Evolutionary conservation across 441 rosid species (phyloP), one percentile per base, ranked within the genome.

Genomic region (Eugenia klotzschiana): DNA sequence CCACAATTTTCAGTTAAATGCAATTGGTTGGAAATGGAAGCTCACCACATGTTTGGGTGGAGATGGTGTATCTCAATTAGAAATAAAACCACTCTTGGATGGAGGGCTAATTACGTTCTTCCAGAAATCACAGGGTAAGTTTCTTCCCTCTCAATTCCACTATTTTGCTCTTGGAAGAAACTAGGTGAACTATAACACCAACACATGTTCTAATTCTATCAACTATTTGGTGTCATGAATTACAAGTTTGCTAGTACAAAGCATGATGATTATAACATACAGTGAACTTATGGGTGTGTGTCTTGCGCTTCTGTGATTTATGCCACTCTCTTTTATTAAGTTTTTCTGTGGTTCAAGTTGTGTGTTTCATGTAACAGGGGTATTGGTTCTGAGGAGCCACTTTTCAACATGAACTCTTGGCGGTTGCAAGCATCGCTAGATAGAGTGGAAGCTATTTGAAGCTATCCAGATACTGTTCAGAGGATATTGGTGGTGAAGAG

Each of bases 21-120:
- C 98, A 74, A 93, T 90, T 82, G 94, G 94, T 51, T 95, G 98
- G 98, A 92, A 95, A 87, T 96, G 98, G 97, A 96, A 94, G 83
- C 97, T 96, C 81, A 92, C 92, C 7, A 88, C 99, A 73, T 92
- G 97, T 88, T 90, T 93, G 43, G 99, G 98, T 79, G 97, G 95
- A 60, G 96, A 94, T 83, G 96, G 97, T 57, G 73, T 93, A 41
- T 95, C 99, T 50, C 91, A 55, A 91, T 96, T 49, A 92, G 86
- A 82, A 96, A 95, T 87, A 95, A 96, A 91, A 93, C 99, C 55
- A 88, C 93, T 2, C 87, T 94, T 84, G 95, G 96, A 16, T 95
- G 98, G 98, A 93, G 90, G 87, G 99, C 98, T 77, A 98, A 96
- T 88, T 96, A 91, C 84, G 92, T 95, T 85, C 88, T 96, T 85